Conservation (phyloP, 495 filamentous ascomycete genomes). For the Chaetomium cochliodes region DNA sequence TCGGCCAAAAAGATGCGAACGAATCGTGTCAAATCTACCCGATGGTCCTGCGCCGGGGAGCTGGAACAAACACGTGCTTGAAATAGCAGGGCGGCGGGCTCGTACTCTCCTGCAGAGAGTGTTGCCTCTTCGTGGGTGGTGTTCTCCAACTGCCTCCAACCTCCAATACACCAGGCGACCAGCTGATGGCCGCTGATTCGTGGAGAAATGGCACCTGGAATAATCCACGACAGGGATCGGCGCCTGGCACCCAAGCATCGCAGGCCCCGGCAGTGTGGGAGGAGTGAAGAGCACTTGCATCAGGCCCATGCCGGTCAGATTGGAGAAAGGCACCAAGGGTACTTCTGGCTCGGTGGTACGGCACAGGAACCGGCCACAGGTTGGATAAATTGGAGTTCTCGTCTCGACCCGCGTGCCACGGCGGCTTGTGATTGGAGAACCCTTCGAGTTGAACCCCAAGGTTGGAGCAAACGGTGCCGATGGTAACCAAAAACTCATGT, state of each 20-base stretch:
- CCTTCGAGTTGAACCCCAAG: not conserved
- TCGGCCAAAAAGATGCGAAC: not conserved
- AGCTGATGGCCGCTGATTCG: constrained; percentile 12
- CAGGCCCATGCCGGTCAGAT: not conserved
- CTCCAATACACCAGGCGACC: not conserved
- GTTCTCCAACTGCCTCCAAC: not conserved
- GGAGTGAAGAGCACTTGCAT: not conserved
- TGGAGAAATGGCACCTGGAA: constrained; percentile 14
- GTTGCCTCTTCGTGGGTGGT: not conserved
- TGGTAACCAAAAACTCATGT: not conserved
- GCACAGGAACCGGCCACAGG: not conserved
- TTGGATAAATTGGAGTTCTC: constrained; percentile 4
- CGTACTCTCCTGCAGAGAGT: not conserved
- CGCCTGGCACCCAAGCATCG: not conserved
- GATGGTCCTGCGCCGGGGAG: not conserved
- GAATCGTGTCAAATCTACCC: not conserved
- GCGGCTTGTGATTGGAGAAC: constrained; percentile 9
- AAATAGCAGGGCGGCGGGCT: not conserved
- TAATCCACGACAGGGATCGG: constrained; percentile 16
- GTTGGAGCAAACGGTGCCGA: not conserved
- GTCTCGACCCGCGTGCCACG: constrained; percentile 1
- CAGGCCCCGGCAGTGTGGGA: constrained; percentile 16
- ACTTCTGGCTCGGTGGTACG: not conserved
- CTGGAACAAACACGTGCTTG: constrained; percentile 8
- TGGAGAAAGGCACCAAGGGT: not conserved